These are phyloP conservation scores for Erigeron canadensis DNA, from an alignment of 129 eudicot genomes.

Conservation along the genomic window DNA sequence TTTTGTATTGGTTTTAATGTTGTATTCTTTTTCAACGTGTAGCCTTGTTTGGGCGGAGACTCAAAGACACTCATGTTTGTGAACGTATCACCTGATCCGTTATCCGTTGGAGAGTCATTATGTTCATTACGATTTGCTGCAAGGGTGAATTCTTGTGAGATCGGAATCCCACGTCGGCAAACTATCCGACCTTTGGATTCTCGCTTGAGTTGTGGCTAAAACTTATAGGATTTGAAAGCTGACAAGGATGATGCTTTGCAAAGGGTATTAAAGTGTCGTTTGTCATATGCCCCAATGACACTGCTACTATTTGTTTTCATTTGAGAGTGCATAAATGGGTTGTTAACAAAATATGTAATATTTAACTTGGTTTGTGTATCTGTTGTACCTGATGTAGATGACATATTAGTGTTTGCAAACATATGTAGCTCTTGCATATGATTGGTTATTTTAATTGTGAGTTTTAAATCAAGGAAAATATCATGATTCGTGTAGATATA, in stretches of 20 bases:
- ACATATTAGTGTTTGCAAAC: constrained; percentile 2
- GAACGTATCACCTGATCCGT: constrained; percentile 62
- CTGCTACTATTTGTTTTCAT: constrained; percentile 13
- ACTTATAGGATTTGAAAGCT: background rate
- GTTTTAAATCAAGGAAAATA: background rate
- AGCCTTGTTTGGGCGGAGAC: constrained; percentile 80
- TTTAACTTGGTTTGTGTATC: constrained; percentile 31
- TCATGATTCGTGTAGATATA: no score
- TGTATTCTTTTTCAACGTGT: background rate
- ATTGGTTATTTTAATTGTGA: background rate
- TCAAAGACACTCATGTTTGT: constrained; percentile 69
- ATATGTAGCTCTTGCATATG: constrained; percentile 24
- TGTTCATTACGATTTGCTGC: constrained; percentile 66
- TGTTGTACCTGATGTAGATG: constrained; percentile 42
- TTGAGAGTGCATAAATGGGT: constrained; percentile 22
- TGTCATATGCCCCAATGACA: constrained; percentile 37
- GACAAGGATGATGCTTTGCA: background rate
- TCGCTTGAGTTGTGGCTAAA: constrained; percentile 54
- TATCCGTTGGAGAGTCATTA: constrained; percentile 50
- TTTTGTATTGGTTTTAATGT: background rate
- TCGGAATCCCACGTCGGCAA: constrained; percentile 64
- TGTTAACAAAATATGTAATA: constrained; percentile 13
- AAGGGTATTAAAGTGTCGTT: constrained; percentile 3
- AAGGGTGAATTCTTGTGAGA: constrained; percentile 62
- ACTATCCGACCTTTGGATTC: constrained; percentile 48